Evolutionary conservation across 371 early-diverging fungal genomes (phyloP), one percentile per base, ranked within the genome.

Genomic region (Blyttiomyces sp.): DNA sequence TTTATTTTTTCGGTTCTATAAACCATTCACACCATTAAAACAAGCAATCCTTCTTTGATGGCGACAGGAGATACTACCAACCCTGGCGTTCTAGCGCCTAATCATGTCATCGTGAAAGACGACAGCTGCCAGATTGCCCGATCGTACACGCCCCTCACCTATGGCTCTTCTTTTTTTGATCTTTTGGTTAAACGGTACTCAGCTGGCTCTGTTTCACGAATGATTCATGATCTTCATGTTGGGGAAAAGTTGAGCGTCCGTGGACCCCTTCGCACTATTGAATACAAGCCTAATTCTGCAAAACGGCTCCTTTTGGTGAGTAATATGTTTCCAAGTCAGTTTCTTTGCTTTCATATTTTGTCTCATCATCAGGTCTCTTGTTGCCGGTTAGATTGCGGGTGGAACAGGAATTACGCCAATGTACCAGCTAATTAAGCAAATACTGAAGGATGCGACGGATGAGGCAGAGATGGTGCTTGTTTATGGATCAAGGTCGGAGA

Each of bases 391-490:
- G 79, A 72, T 78, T 57, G 75, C 74, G n/a, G 79, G 75, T 5
- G 79, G 79, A 11, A 78, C 79, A 0, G 79, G 79, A 19, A 76
- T 79, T 50, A 70, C 79, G 9, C 79, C 79, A 2, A 64, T 76
- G 68, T 75, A 73, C 65, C 80, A 79, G 51, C 61, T 86, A 34
- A 66, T 83, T 45, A 67, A 76, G 27, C 27, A 63, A 23, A 66
- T 71, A 17, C 44, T 74, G 2, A 21, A 57, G 36, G 81, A 89
- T 68, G 87, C 90, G 13, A 71, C 73, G 7, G 91, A 94, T 76
- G 84, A 80, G 64, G 93, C 95, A 64, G 87, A 88, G 75, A 73
- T 96, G 63, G 81, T 87, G 49, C 80, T 99, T 49, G 71, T 97
- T 61, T 95, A 90, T 68, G 94, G 87, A 59, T 96, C 93, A 75